phyloP scores from a whole-genome alignment of 2,329 filamentous ascomycete species.

The Capronia americana region DNA sequence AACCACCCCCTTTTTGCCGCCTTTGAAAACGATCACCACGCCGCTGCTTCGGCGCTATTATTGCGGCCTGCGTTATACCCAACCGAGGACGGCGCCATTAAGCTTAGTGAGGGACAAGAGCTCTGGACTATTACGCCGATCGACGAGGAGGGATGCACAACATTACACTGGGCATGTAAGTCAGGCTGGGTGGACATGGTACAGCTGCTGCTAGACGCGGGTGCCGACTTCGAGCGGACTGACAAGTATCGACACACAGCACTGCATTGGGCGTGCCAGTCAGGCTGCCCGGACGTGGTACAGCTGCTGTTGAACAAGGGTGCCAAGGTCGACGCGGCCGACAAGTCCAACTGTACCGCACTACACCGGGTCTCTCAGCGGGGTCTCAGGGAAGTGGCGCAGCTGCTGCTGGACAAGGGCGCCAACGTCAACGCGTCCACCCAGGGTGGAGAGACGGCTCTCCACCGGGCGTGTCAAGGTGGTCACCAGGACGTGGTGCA shows the following conservation, averaged over 20 bases:
- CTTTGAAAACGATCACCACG: slow-evolving; percentile 15
- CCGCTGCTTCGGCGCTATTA: background rate
- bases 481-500: slow-evolving; percentile 30
- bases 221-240: background rate
- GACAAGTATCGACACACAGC: background rate
- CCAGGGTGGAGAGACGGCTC: background rate
- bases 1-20: slow-evolving; percentile 25
- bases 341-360: background rate
- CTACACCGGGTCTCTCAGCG: background rate
- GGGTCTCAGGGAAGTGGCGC: background rate
- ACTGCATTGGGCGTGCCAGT: background rate
- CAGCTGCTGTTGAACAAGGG: background rate
- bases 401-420: background rate
- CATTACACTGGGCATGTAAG: too few species aligned
- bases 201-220: background rate
- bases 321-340: background rate
- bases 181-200: too few species aligned
- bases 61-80: background rate
- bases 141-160: too few species aligned
- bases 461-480: background rate
- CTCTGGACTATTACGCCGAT: too few species aligned
- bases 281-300: background rate
- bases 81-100: background rate
- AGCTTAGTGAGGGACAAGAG: background rate
- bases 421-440: background rate